phyloP scores from a whole-genome alignment of 805 yeast genomes.

The Myxozyma nipponensis region DNA sequence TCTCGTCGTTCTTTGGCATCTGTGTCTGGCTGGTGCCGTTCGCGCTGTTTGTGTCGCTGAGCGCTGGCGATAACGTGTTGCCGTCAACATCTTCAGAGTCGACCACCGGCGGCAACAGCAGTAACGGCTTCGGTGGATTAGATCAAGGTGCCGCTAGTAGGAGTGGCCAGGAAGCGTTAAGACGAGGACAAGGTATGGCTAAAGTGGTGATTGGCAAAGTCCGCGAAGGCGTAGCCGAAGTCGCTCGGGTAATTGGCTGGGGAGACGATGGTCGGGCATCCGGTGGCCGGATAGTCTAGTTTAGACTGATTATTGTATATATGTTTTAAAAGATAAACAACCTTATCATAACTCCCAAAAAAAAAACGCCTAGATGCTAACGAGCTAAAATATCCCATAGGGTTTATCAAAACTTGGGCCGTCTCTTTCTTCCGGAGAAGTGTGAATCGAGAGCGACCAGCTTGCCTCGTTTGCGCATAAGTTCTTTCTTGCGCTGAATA shows the following conservation, averaged over 20 bases:
- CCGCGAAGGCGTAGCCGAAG: constrained; percentile 26
- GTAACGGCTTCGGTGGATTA: background rate
- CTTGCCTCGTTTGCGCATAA: constrained; percentile 88
- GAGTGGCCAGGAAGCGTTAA: constrained; percentile 1
- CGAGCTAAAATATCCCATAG: background rate
- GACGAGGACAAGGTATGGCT: constrained; percentile 24
- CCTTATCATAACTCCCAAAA: background rate
- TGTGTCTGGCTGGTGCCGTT: constrained; percentile 94
- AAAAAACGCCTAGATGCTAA: background rate
- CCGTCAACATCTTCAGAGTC: constrained; percentile 45
- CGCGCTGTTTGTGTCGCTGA: constrained; percentile 81
- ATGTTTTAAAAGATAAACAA: background rate
- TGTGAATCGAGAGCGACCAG: constrained; percentile 82
- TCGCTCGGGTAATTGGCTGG: constrained; percentile 26
- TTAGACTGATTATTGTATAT: constrained; percentile 6
- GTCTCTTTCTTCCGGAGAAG: constrained; percentile 83
- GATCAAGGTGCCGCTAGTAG: background rate
- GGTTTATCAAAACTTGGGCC: constrained; percentile 51
- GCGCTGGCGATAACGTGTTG: constrained; percentile 84
- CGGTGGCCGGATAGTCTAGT: constrained; percentile 15
- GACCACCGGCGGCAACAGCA: constrained; percentile 1
- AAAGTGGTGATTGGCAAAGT: constrained; percentile 25
- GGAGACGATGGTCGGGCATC: constrained; percentile 19
- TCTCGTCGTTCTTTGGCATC: constrained; percentile 91
- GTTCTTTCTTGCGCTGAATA: constrained; percentile 85